Percentiles rank a stretch among this genome's conserved stretches.
phyloP scores from a whole-genome alignment of 2,329 filamentous ascomycete species.

The Sporothrix inflata region DNA sequence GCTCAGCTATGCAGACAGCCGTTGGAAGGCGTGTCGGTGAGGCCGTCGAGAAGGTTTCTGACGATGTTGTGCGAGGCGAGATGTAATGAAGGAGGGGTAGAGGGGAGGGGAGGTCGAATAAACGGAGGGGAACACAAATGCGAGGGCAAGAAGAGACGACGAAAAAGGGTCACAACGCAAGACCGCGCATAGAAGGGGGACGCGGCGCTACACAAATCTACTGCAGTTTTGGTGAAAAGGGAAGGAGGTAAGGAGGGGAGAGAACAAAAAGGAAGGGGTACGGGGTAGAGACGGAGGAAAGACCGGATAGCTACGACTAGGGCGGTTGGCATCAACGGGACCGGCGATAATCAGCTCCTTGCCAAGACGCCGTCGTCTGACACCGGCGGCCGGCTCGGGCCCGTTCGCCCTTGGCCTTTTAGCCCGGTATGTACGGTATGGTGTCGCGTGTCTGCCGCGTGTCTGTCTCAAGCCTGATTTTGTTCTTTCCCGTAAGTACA shows the following conservation, averaged over 20 bases:
- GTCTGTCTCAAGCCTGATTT: background rate
- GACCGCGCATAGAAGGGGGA: background rate
- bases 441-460: background rate
- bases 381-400: background rate
- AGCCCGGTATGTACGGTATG: background rate
- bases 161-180: background rate
- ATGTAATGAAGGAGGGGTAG: too few relatives aligned
- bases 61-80: background rate
- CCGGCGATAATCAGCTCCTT: background rate
- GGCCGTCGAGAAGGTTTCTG: background rate
- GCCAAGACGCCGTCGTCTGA: background rate
- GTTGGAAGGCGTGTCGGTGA: background rate
- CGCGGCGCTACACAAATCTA: background rate
- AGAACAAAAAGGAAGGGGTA: background rate
- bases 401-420: background rate
- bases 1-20: background rate
- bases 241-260: background rate
- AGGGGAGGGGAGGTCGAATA: too few relatives aligned
- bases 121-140: background rate
- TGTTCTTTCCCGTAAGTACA: background rate
- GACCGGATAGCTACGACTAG: background rate
- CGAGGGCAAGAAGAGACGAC: conserved; percentile 1
- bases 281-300: background rate
- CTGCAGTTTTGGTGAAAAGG: background rate
- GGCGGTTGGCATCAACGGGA: background rate